Evolutionary conservation across 371 early-diverging fungal genomes (phyloP).

Genomic region (Haplosporangium sp.): DNA sequence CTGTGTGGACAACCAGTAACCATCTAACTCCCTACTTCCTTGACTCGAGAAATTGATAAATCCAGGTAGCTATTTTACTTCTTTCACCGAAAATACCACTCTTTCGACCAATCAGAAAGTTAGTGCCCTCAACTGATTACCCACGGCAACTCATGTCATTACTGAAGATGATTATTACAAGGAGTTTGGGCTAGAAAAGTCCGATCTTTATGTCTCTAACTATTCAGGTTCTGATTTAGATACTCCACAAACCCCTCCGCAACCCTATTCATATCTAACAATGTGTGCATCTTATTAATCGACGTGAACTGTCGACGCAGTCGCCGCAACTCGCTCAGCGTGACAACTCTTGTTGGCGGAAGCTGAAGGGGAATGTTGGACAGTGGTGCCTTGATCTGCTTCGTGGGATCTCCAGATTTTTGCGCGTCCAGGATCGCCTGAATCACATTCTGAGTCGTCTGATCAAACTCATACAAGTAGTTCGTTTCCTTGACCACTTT

Average conservation of each 20-base stretch:
- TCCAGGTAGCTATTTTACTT: no score
- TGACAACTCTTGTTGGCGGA: constrained; percentile 80
- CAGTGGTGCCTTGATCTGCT: constrained; percentile 71
- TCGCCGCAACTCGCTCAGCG: constrained; percentile 85
- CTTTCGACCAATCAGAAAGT: no score
- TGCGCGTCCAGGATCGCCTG: constrained; percentile 82
- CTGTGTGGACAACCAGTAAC: no score
- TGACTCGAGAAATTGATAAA: no score
- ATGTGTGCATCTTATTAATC: constrained; percentile 87
- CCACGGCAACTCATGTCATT: no score
- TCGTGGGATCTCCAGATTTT: constrained; percentile 74
- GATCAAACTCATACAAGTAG: constrained; percentile 91
- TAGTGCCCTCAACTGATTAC: no score
- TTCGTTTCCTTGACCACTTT: constrained; percentile 92
- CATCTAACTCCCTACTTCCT: no score
- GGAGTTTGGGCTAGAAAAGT: neutral
- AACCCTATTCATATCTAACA: constrained; percentile 72
- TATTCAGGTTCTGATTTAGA: constrained; percentile 79
- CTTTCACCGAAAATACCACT: no score
- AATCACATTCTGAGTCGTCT: constrained; percentile 82
- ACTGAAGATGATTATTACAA: no score
- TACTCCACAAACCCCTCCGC: constrained; percentile 91
- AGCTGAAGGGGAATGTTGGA: constrained; percentile 55
- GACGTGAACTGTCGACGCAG: constrained; percentile 86
- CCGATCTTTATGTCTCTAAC: neutral